Evolutionary conservation across 2,329 filamentous ascomycete genomes (phyloP), one percentile per base, ranked within the genome.

Genomic region (Bipolaris victoriae): DNA sequence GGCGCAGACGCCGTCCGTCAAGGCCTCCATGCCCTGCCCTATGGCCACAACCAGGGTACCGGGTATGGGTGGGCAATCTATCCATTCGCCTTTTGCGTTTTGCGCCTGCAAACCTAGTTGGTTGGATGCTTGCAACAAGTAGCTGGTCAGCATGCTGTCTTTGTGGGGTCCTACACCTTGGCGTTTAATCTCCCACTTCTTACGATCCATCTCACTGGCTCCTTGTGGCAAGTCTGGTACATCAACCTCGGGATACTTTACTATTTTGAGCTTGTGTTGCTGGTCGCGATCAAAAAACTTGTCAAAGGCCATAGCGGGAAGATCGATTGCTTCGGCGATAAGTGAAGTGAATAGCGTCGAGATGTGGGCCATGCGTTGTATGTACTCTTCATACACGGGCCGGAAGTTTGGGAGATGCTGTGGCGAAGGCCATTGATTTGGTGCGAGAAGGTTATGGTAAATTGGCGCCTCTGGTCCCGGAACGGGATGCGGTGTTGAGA

Each of bases 251-350:
- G 92, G 92, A 71, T 95, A 96, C 79, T 90, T 91, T 58, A 96
- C 88, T 58, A 96, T 88, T 80, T 96, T 96, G 68, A 96, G 83
- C 80, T 96, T 96, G 80, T 96, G 91, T 78, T 95, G 91, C 79
- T 80, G 82, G 40, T 83, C 77, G 1, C 67, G 66, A 72, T 93
- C 90, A 77, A 94, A 94, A 81, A 93, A 96, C 67, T 85, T 86
- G 71, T 86, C 80, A 75, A 96, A 96, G 0, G 92, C 90, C 49
- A 83, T 77, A 0, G 82, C 61, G 0, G 89, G 86, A 5, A 96
- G 81, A 9, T 85, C 84, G 61, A 96, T 89, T n/a, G 90, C 89
- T 79, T 96, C 91, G 60, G 92, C 91, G 65, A 96, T 90, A 29
- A 96, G 84, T 10, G 85, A 86, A 1, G 90, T 94, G 78, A 96